Conservation (phyloP, 2,329 filamentous ascomycete species). For the Apiospora rasikravindrae region DNA sequence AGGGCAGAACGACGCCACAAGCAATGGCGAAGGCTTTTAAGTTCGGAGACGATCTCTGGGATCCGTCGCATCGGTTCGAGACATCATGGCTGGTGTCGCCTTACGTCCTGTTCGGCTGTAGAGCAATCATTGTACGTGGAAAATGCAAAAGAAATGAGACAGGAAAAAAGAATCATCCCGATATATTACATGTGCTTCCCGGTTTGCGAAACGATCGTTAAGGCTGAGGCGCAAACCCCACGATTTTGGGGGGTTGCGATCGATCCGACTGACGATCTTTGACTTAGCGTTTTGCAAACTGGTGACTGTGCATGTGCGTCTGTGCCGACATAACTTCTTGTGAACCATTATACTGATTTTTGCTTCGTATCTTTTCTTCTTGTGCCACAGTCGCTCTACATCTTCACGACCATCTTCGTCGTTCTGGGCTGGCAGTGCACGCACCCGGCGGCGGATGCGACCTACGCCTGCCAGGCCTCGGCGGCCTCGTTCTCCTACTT, state of each 20-base stretch:
- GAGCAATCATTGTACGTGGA: constrained; percentile 57
- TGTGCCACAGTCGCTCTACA: constrained; percentile 58
- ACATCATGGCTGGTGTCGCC: constrained; percentile 84
- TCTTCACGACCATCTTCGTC: constrained; percentile 72
- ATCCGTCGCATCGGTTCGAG: constrained; percentile 69
- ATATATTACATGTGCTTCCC: not conserved
- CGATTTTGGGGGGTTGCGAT: not conserved
- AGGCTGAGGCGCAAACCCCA: not conserved
- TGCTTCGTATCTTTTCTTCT: not conserved
- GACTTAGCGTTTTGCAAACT: not conserved
- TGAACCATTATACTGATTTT: constrained; percentile 13
- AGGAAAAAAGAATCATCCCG: not conserved
- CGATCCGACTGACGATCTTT: not conserved
- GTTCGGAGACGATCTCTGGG: constrained; percentile 44
- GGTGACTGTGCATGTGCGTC: not conserved
- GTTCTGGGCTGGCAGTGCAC: constrained; percentile 69
- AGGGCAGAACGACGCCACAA: not conserved
- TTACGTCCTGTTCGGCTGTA: constrained; percentile 61
- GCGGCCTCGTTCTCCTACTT: constrained; percentile 77
- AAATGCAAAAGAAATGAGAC: not conserved
- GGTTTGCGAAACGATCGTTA: not conserved
- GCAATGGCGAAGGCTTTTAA: constrained; percentile 26
- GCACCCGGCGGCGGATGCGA: constrained; percentile 44
- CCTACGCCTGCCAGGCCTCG: constrained; percentile 49
- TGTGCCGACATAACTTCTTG: not conserved